These are phyloP conservation scores for Ambrosia artemisiifolia DNA, from an alignment of 129 eudicot species.

Conservation along the genomic window DNA sequence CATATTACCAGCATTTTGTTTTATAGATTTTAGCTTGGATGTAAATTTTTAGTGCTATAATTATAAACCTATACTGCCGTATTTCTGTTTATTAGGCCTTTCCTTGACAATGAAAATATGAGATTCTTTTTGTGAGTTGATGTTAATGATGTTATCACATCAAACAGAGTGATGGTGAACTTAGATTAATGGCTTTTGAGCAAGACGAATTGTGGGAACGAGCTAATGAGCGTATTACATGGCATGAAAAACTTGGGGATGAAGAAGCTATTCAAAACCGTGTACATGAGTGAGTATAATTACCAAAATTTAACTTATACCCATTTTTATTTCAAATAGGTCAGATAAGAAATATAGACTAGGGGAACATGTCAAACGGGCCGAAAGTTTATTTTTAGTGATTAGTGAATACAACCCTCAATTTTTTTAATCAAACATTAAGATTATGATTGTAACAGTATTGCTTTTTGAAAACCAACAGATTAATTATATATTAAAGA, in stretches of 20 bases:
- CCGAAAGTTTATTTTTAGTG: background rate
- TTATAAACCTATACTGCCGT: background rate
- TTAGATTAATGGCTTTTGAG: constrained; percentile 77
- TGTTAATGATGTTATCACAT: background rate
- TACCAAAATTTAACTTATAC: background rate
- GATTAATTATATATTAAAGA: background rate
- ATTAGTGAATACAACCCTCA: background rate
- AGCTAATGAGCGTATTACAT: constrained; percentile 79
- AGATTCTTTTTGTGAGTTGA: constrained; percentile 17
- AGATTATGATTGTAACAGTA: background rate
- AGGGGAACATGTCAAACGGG: background rate
- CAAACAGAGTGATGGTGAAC: constrained; percentile 68
- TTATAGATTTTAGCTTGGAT: background rate
- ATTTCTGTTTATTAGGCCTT: constrained; percentile 2
- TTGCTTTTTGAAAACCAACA: background rate
- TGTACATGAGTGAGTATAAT: constrained; percentile 80
- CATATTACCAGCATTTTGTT: background rate
- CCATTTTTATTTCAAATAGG: background rate
- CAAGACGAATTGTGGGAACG: constrained; percentile 85
- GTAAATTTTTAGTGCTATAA: background rate
- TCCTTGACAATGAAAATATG: background rate
- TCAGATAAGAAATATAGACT: background rate
- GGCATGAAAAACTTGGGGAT: constrained; percentile 91
- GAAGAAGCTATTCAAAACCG: constrained; percentile 95
- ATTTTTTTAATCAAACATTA: background rate